Evolutionary conservation across 495 filamentous ascomycete genomes (phyloP).

Genomic region (Bombardia bombarda): DNA sequence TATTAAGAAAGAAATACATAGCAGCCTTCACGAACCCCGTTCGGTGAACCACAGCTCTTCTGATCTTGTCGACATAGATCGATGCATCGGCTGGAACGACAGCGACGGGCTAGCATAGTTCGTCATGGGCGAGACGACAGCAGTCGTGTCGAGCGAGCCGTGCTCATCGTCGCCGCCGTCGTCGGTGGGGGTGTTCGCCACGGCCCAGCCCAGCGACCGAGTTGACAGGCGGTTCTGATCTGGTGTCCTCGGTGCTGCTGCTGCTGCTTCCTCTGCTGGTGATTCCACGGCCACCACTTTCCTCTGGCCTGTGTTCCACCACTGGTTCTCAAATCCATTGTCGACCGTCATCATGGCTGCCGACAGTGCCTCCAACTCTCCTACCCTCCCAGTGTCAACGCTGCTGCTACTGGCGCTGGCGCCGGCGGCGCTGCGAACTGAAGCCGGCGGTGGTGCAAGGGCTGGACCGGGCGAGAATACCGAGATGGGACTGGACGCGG

Average conservation of each 20-base stretch:
- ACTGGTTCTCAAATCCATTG: conserved; percentile 44
- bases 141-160: not conserved
- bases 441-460: too few species aligned
- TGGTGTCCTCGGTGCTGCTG: too few species aligned
- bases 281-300: conserved; percentile 9
- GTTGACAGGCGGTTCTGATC: not conserved
- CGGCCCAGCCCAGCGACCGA: conserved; percentile 11
- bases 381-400: conserved; percentile 15
- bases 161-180: not conserved
- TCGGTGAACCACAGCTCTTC: conserved; percentile 1
- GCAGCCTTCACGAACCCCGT: not conserved
- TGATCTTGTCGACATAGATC: conserved; percentile 2
- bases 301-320: conserved; percentile 38
- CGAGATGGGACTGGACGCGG: conserved; percentile 16
- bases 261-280: not conserved
- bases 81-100: not conserved
- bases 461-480: conserved; percentile 20
- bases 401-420: conserved; percentile 10
- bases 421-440: too few species aligned
- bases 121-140: conserved; percentile 15
- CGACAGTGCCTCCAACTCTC: conserved; percentile 40
- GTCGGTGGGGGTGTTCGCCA: not conserved
- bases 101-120: conserved; percentile 10
- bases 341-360: conserved; percentile 50
- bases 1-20: too few species aligned